Evolutionary conservation across 495 filamentous ascomycete species (phyloP).

Genomic region (Tricharina praecox): DNA sequence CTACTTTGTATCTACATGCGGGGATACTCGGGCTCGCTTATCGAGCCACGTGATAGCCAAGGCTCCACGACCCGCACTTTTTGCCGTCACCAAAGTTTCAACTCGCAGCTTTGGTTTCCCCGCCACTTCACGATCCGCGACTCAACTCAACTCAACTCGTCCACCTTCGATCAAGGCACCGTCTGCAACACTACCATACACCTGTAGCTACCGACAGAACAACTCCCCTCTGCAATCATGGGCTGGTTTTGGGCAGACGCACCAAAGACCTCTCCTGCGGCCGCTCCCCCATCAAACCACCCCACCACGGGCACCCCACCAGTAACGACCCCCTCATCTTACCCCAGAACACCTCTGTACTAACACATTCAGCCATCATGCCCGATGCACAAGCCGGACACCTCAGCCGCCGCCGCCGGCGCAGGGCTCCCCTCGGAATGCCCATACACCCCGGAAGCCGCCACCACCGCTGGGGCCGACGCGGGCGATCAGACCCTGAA

Average conservation of each 20-base stretch:
- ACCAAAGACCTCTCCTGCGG: slow-evolving; percentile 28
- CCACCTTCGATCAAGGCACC: too few relatives aligned
- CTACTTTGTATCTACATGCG: too few relatives aligned
- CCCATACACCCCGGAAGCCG: slow-evolving; percentile 31
- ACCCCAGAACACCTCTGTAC: not conserved
- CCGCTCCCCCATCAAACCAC: slow-evolving; percentile 20
- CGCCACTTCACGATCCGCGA: not conserved
- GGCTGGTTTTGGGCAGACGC: slow-evolving; percentile 97
- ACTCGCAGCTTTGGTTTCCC: not conserved
- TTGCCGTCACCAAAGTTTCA: too few relatives aligned
- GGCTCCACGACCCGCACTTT: not conserved
- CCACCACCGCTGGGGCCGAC: slow-evolving; percentile 32
- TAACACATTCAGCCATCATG: slow-evolving; percentile 49
- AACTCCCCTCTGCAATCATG: slow-evolving; percentile 35
- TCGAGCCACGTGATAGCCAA: not conserved
- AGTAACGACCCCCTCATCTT: slow-evolving; percentile 32
- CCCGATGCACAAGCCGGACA: slow-evolving; percentile 63
- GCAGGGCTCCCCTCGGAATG: slow-evolving; percentile 26
- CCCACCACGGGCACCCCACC: slow-evolving; percentile 38
- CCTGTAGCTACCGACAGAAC: not conserved
- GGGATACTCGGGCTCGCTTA: slow-evolving; percentile 3
- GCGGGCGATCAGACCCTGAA: slow-evolving; percentile 52
- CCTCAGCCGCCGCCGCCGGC: slow-evolving; percentile 31
- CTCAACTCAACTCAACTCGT: not conserved
- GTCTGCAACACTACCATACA: too few relatives aligned